A percentile compares a stretch with the other conserved stretches of the same genome.
Conservation (phyloP, 1,284 basidiomycete species). For the Macrocystidia cucumis region DNA sequence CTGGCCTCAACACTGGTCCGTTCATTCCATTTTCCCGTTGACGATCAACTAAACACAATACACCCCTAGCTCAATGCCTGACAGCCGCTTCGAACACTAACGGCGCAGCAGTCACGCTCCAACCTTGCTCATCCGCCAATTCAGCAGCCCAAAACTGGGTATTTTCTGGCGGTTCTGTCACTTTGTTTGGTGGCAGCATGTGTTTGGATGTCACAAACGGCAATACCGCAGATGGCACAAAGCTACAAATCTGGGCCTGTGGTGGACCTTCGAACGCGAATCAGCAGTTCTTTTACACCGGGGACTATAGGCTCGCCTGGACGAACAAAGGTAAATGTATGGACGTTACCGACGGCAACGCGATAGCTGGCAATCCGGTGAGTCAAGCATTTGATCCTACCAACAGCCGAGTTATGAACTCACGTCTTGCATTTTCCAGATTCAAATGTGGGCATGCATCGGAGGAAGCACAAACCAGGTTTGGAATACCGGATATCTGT, state of each 20-base stretch:
- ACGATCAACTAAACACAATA: too few species aligned
- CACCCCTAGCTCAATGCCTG: slow-evolving; percentile 40
- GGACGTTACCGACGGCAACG: slow-evolving; percentile 33
- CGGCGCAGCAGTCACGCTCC: slow-evolving; percentile 36
- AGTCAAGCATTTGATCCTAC: slow-evolving; percentile 6
- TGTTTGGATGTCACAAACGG: slow-evolving; percentile 39
- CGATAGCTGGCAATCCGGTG: slow-evolving; percentile 31
- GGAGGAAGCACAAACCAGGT: slow-evolving; percentile 33
- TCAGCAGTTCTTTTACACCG: slow-evolving; percentile 36
- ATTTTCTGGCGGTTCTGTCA: slow-evolving; percentile 32
- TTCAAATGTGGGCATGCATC: slow-evolving; percentile 37
- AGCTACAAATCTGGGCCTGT: slow-evolving; percentile 43
- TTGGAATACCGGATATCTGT: slow-evolving; percentile 41
- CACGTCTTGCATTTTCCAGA: too few species aligned
- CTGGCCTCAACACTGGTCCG: slow-evolving; percentile 2
- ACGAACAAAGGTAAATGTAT: slow-evolving; percentile 38
- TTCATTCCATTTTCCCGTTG: too few species aligned
- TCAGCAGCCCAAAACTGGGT: slow-evolving; percentile 35
- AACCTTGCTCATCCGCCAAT: slow-evolving; percentile 35
- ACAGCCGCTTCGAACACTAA: slow-evolving; percentile 38
- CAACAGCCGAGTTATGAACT: too few species aligned
- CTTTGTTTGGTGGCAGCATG: slow-evolving; percentile 35
- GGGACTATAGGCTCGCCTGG: slow-evolving; percentile 35
- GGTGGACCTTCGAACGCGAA: slow-evolving; percentile 23
- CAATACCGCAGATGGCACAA: slow-evolving; percentile 28